These are phyloP conservation scores for Eutrema japonicum DNA, from an alignment of 345 rosid genomes.

Conservation along the genomic window DNA sequence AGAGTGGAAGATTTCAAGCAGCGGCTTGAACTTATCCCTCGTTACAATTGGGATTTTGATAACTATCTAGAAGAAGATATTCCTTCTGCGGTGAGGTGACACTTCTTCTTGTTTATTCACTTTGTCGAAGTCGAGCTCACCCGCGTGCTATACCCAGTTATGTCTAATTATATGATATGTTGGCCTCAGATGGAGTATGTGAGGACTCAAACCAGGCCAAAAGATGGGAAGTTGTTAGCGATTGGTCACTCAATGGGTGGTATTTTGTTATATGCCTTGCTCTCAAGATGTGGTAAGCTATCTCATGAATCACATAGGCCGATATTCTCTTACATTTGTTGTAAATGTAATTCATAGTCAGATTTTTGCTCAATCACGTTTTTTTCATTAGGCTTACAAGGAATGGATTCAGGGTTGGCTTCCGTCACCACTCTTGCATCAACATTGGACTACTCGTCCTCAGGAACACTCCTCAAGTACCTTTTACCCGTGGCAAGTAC, in stretches of 20 bases:
- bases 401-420: constrained; percentile 70
- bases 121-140: neutral
- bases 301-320: neutral
- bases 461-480: constrained; percentile 66
- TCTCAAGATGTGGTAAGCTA: constrained; percentile 67
- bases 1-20: constrained; percentile 57
- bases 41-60: constrained; percentile 92
- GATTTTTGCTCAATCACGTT: neutral
- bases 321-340: neutral
- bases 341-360: neutral
- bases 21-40: constrained; percentile 61
- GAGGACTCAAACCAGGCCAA: constrained; percentile 58
- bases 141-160: neutral
- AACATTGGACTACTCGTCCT: constrained; percentile 76
- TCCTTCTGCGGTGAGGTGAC: constrained; percentile 93
- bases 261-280: constrained; percentile 80
- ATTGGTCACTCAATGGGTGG: constrained; percentile 99
- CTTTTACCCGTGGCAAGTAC: constrained; percentile 80
- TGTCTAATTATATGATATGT: constrained; percentile 5
- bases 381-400: constrained; percentile 54
- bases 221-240: constrained; percentile 76
- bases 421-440: constrained; percentile 71
- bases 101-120: constrained; percentile 40
- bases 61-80: constrained; percentile 80
- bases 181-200: constrained; percentile 76